A percentile compares a stretch with the other conserved stretches of the same genome.
Evolutionary conservation across 2,329 filamentous ascomycete species (phyloP).

Genomic region (Pseudogymnoascus sp.): DNA sequence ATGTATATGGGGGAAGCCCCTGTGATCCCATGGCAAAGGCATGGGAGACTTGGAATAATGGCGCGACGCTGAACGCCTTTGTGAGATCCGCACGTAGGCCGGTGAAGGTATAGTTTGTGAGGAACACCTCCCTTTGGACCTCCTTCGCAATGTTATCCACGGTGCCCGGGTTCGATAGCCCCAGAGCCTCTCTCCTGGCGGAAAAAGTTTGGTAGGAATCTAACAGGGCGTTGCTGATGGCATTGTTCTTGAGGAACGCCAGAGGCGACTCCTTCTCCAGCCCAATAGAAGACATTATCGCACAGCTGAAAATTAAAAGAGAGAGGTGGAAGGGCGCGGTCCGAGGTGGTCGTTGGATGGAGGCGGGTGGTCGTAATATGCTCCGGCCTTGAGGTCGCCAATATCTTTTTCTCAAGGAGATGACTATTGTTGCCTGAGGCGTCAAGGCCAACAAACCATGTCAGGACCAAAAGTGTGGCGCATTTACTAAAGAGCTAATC

Average conservation of each 20-base stretch:
- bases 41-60: slow-evolving; percentile 95
- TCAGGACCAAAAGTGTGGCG: neutral
- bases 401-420: slow-evolving; percentile 12
- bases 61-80: slow-evolving; percentile 88
- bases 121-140: slow-evolving; percentile 90
- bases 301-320: neutral
- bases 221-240: slow-evolving; percentile 57
- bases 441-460: neutral
- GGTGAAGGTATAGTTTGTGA: slow-evolving; percentile 94
- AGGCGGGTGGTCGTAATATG: slow-evolving; percentile 7
- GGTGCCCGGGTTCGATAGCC: slow-evolving; percentile 83
- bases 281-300: slow-evolving; percentile 25
- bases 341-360: neutral
- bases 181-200: slow-evolving; percentile 77
- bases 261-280: slow-evolving; percentile 40
- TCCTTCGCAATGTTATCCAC: slow-evolving; percentile 85
- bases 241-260: slow-evolving; percentile 65
- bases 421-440: slow-evolving; percentile 7
- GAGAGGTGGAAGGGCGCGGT: slow-evolving; percentile 9
- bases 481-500: neutral
- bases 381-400: slow-evolving; percentile 7
- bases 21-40: slow-evolving; percentile 89
- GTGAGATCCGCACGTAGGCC: slow-evolving; percentile 93
- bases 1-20: slow-evolving; percentile 86
- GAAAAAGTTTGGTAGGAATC: slow-evolving; percentile 76